These are phyloP conservation scores for Aschersonia sp. DNA, from an alignment of 2,329 filamentous ascomycete species.

Conservation along the genomic window DNA sequence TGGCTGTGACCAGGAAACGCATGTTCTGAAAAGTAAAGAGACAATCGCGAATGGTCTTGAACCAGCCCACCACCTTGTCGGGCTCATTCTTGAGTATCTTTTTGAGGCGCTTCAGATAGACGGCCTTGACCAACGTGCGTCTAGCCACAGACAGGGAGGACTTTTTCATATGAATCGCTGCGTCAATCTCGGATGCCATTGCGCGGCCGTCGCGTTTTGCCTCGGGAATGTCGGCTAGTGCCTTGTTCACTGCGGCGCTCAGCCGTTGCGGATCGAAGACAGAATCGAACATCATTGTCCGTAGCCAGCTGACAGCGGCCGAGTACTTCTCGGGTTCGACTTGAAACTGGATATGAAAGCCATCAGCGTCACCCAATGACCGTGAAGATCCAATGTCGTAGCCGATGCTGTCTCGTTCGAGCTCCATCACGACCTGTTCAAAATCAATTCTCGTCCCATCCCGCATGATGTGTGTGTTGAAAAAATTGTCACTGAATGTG, in stretches of 20 bases:
- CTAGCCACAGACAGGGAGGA: conserved; percentile 65
- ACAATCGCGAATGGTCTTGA: conserved; percentile 60
- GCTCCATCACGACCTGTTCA: conserved; percentile 79
- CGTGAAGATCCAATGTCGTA: conserved; percentile 60
- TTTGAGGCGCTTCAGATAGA: conserved; percentile 77
- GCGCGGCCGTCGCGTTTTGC: conserved; percentile 71
- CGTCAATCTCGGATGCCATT: conserved; percentile 52
- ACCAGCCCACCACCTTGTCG: conserved; percentile 57
- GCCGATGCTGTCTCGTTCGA: conserved; percentile 82
- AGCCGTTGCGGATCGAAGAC: conserved; percentile 64
- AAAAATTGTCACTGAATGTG: conserved; percentile 85
- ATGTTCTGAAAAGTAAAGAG: conserved; percentile 80
- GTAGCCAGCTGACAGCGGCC: conserved; percentile 69
- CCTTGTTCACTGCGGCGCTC: conserved; percentile 56
- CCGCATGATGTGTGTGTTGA: conserved; percentile 73
- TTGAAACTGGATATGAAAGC: conserved; percentile 68
- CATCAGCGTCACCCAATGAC: conserved; percentile 64
- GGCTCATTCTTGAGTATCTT: conserved; percentile 68
- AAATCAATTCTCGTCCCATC: conserved; percentile 70
- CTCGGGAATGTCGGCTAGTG: conserved; percentile 84
- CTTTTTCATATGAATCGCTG: conserved; percentile 67
- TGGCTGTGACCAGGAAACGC: conserved; percentile 69
- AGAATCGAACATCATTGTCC: conserved; percentile 74
- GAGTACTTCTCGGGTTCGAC: conserved; percentile 81
- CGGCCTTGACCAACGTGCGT: conserved; percentile 70